Evolutionary conservation across 2,329 filamentous ascomycete genomes (phyloP), one percentile per base, ranked within the genome.

Genomic region (Blastomyces emzantsi): DNA sequence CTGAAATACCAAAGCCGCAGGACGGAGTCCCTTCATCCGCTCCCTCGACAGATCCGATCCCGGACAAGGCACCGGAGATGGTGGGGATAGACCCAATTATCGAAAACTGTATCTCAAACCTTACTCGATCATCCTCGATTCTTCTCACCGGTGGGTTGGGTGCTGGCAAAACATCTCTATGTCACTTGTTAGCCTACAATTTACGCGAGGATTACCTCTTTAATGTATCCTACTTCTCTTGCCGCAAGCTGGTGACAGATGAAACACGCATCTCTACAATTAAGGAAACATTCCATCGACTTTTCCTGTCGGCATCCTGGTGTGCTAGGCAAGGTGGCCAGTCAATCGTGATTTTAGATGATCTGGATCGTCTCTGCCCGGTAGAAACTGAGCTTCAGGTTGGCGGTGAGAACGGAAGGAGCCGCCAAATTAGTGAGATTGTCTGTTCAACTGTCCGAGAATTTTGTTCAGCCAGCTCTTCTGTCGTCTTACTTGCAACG

Each of bases 371-470:
- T 71, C 81, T 99, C 1, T 97, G 93, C 72, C 93, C 94, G 0
- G 88, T 87, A 0, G 95, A 99, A 76, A 97, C 92, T 0, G 94
- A 99, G 74, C 82, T 99, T 15, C 91, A 97, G 75, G 90, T 96
- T 4, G 91, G 91, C 66, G 92, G 92, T 65, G 92, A 97, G 69
- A 97, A 99, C 71, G 90, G 90, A 22, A 85, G 93, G 67, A 97
- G 92, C 73, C 86, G 92, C 43, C 92, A 97, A 70, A 86, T 97
- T 64, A 96, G 92, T 72, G 94, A 99, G 75, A 86, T 91, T 0
- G 83, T 99, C 5, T 89, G 90, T 72, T 86, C 89, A 0, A 87
- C 94, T 67, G 90, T 93, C 0, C 85, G 87, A 63, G 89, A 97
- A 71, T 92, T 93, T 73, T 96, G 92, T 73, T 86, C 85, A 0